A percentile compares a stretch with the other conserved stretches of the same genome.
These are phyloP conservation scores for Porpolomopsis calyptriformis DNA, from an alignment of 768 basidiomycete species.

Conservation along the genomic window DNA sequence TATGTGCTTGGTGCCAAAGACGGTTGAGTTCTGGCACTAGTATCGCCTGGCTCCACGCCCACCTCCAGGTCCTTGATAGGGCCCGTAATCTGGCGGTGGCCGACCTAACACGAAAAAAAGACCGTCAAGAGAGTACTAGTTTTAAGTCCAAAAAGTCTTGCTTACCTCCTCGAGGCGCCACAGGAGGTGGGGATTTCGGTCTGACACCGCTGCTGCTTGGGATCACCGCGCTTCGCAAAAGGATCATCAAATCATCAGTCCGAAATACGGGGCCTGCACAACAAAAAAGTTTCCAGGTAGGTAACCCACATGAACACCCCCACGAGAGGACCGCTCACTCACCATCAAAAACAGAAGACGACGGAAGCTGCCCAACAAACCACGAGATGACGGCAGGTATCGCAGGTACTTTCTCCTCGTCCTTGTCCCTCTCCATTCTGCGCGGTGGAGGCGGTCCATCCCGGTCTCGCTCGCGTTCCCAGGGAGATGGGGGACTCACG, in stretches of 20 bases:
- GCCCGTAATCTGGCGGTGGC: slow-evolving; percentile 79
- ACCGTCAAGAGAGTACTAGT: slow-evolving; percentile 1
- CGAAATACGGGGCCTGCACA: slow-evolving; percentile 75
- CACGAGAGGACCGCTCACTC: too few species aligned
- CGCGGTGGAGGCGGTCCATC: slow-evolving; percentile 24
- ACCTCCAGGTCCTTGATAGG: slow-evolving; percentile 63
- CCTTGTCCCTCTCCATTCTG: slow-evolving; percentile 26
- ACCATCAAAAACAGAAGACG: slow-evolving; percentile 76
- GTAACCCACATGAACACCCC: too few species aligned
- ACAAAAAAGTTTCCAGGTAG: slow-evolving; percentile 1
- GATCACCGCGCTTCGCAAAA: slow-evolving; percentile 74
- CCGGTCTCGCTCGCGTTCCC: slow-evolving; percentile 34
- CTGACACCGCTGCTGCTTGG: slow-evolving; percentile 42
- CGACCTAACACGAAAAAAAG: slow-evolving; percentile 38
- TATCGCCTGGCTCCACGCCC: slow-evolving; percentile 18
- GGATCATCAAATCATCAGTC: slow-evolving; percentile 80
- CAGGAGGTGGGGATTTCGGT: slow-evolving; percentile 47
- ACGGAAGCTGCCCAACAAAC: slow-evolving; percentile 77
- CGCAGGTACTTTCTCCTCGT: slow-evolving; percentile 34
- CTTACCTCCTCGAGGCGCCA: too few species aligned
- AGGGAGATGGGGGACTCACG: slow-evolving; percentile 32
- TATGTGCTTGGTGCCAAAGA: too few species aligned
- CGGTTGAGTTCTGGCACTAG: too few species aligned
- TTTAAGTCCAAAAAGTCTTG: too few species aligned
- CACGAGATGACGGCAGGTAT: slow-evolving; percentile 58